A percentile compares a stretch with the other conserved stretches of the same genome.
Evolutionary conservation across 2,329 filamentous ascomycete species (phyloP).

Genomic region (Stemphylium lycopersici): DNA sequence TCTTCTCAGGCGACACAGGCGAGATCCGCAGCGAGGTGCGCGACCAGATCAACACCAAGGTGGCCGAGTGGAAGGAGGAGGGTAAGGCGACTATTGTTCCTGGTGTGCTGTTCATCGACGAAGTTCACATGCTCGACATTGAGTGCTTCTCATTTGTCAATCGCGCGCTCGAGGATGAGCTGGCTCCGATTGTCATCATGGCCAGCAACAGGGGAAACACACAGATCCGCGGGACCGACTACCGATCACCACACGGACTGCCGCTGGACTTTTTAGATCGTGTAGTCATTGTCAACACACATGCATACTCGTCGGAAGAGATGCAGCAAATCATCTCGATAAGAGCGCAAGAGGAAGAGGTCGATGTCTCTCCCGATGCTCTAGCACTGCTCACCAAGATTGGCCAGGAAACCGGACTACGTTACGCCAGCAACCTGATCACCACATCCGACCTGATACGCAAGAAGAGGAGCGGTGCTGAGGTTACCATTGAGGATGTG

Average conservation of each 20-base stretch:
- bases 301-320: conserved; percentile 80
- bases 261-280: conserved; percentile 96
- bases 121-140: conserved; percentile 99
- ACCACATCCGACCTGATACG: conserved; percentile 88
- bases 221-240: conserved; percentile 90
- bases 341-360: conserved; percentile 92
- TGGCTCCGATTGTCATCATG: conserved; percentile 99
- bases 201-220: conserved; percentile 94
- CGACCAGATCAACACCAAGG: conserved; percentile 99
- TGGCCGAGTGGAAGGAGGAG: conserved; percentile 98
- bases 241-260: conserved; percentile 89
- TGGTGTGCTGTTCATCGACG: conserved; percentile 96
- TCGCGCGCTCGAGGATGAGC: conserved; percentile 89
- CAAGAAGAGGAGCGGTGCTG: conserved; percentile 82
- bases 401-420: conserved; percentile 85
- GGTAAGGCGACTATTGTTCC: conserved; percentile 98
- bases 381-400: conserved; percentile 95
- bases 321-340: conserved; percentile 92
- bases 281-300: conserved; percentile 94
- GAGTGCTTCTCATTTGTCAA: conserved; percentile 99
- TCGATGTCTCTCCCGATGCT: conserved; percentile 88
- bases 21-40: conserved; percentile 97
- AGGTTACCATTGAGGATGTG: conserved; percentile 86
- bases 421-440: conserved; percentile 98
- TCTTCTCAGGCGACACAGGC: conserved; percentile 97